A percentile compares a stretch with the other conserved stretches of the same genome.
Conservation (phyloP, 495 filamentous ascomycete genomes). For the Chaetomium tenue region DNA sequence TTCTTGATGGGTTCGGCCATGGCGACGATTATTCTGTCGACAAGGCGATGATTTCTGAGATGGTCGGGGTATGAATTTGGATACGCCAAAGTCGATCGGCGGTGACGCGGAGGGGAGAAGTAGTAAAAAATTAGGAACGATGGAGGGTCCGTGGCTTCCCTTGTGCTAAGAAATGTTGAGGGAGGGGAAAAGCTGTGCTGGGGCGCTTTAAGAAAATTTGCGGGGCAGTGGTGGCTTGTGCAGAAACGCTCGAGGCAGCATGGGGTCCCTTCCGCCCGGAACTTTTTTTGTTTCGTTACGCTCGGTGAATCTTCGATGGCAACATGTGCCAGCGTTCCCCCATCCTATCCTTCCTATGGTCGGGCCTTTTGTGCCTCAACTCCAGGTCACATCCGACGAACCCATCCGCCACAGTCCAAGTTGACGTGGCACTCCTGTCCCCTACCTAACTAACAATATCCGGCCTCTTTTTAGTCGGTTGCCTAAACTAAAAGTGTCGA, state of each 20-base stretch:
- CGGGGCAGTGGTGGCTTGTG: conserved; percentile 24
- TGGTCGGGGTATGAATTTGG: conserved; percentile 7
- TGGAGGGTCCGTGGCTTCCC: conserved; percentile 22
- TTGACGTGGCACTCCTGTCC: conserved; percentile 9
- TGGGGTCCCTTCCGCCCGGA: conserved; percentile 6
- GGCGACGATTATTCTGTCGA: conserved; percentile 27
- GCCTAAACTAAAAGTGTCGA: background rate
- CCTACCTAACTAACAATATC: background rate
- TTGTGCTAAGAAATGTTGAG: conserved; percentile 35
- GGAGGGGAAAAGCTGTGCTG: conserved; percentile 36
- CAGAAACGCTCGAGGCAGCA: conserved; percentile 11
- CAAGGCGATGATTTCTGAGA: conserved; percentile 17
- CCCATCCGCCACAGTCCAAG: background rate
- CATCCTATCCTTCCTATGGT: background rate
- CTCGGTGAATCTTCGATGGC: background rate
- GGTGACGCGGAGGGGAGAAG: conserved; percentile 14
- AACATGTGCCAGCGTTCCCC: background rate
- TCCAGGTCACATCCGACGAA: conserved; percentile 6
- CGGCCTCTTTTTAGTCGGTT: background rate
- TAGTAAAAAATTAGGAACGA: conserved; percentile 22
- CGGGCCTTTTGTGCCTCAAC: background rate
- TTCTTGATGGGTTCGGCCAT: conserved; percentile 93
- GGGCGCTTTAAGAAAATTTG: conserved; percentile 32
- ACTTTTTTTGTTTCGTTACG: background rate
- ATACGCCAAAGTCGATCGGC: conserved; percentile 5